Conservation (phyloP, 179 eudicot genomes). For the Sideroxylon spinosum region DNA sequence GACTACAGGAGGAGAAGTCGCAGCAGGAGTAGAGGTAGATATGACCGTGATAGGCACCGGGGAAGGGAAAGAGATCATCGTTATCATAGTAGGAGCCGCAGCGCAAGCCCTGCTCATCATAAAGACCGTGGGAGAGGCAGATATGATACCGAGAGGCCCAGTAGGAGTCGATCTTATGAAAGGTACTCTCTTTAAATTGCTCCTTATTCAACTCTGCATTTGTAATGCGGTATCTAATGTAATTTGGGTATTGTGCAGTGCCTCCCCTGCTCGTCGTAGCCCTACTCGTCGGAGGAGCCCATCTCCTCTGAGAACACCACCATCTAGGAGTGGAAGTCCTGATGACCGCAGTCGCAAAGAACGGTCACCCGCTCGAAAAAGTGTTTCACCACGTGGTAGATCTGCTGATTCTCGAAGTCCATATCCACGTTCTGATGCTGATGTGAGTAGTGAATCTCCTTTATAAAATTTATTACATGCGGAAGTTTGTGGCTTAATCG, state of each 20-base stretch:
- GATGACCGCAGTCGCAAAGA: slow-evolving; percentile 36
- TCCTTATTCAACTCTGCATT: background rate
- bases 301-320: slow-evolving; percentile 47
- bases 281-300: slow-evolving; percentile 71
- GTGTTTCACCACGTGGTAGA: slow-evolving; percentile 57
- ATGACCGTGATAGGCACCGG: slow-evolving; percentile 45
- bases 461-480: background rate
- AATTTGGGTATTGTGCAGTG: slow-evolving; percentile 30
- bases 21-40: slow-evolving; percentile 75
- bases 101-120: slow-evolving; percentile 63
- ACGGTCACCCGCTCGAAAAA: slow-evolving; percentile 48
- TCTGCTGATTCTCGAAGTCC: slow-evolving; percentile 66
- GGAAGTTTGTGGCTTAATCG: slow-evolving; percentile 4
- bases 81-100: slow-evolving; percentile 72
- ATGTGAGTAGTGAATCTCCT: slow-evolving; percentile 40
- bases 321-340: slow-evolving; percentile 58
- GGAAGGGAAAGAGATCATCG: slow-evolving; percentile 56
- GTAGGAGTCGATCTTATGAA: slow-evolving; percentile 69
- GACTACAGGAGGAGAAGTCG: slow-evolving; percentile 65
- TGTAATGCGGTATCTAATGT: slow-evolving; percentile 3
- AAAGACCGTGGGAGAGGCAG: slow-evolving; percentile 60
- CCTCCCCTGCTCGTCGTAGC: slow-evolving; percentile 61
- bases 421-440: slow-evolving; percentile 74
- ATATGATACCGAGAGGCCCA: slow-evolving; percentile 72
- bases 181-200: slow-evolving; percentile 37